These are phyloP conservation scores for Hypoxylon sp. DNA, from an alignment of 2,329 filamentous ascomycete genomes.

Conservation along the genomic window DNA sequence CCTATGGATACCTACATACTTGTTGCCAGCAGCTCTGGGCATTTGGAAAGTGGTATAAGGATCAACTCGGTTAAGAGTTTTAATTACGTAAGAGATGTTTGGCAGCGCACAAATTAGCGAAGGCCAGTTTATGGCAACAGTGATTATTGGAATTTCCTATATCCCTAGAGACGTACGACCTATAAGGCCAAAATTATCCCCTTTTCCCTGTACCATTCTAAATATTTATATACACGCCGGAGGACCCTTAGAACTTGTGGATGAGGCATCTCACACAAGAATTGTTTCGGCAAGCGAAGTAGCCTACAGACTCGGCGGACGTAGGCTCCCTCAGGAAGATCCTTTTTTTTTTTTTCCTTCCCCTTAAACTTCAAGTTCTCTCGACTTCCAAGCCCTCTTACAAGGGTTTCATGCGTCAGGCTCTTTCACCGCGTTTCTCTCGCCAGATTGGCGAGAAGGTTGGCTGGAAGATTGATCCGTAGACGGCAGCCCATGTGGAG, in stretches of 20 bases:
- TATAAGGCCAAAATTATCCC: background rate
- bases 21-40: background rate
- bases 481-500: background rate
- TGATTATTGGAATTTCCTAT: background rate
- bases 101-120: background rate
- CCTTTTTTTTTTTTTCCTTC: too few species aligned
- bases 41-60: background rate
- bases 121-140: background rate
- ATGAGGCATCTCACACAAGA: background rate
- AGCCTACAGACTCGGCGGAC: background rate
- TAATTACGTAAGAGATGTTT: background rate
- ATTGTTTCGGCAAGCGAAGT: background rate
- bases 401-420: background rate
- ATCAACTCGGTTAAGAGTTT: background rate
- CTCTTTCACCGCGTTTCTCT: background rate
- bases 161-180: conserved; percentile 1
- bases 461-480: background rate
- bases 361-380: background rate
- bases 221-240: background rate
- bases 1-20: too few species aligned
- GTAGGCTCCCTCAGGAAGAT: background rate
- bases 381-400: background rate
- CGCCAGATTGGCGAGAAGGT: background rate
- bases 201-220: background rate
- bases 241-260: background rate